Conservation (phyloP, 768 basidiomycete species). For the Leccinum aurantiacum region DNA sequence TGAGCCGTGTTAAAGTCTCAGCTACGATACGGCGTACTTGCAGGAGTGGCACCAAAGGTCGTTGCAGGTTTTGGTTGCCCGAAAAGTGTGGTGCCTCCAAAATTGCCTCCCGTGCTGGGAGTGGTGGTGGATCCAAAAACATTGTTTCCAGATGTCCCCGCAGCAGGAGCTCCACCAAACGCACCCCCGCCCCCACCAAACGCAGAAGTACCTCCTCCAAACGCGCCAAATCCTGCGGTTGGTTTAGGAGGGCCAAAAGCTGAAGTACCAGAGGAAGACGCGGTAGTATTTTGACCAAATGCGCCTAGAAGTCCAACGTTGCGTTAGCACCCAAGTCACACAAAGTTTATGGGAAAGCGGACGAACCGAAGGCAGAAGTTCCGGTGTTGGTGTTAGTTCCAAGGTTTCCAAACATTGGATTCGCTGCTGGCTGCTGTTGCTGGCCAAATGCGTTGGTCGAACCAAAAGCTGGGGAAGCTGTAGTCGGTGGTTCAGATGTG, state of each 20-base stretch:
- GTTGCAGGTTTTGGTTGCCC: slow-evolving; percentile 51
- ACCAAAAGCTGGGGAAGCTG: slow-evolving; percentile 59
- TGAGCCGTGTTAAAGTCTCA: slow-evolving; percentile 12
- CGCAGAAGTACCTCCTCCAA: slow-evolving; percentile 54
- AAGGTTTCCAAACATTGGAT: slow-evolving; percentile 80
- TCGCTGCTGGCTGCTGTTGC: slow-evolving; percentile 65
- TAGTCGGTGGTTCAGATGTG: slow-evolving; percentile 24
- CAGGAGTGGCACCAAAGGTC: slow-evolving; percentile 42
- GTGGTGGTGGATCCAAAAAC: slow-evolving; percentile 36
- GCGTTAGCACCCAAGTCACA: slow-evolving; percentile 4
- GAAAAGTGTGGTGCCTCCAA: slow-evolving; percentile 54
- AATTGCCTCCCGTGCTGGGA: slow-evolving; percentile 34
- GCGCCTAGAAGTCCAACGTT: slow-evolving; percentile 30
- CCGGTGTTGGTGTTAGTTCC: slow-evolving; percentile 33
- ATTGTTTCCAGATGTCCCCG: slow-evolving; percentile 33
- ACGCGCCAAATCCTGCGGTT: slow-evolving; percentile 72
- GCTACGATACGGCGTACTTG: slow-evolving; percentile 26
- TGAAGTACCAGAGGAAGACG: slow-evolving; percentile 38
- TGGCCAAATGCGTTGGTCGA: slow-evolving; percentile 59
- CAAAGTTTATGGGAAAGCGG: slow-evolving; percentile 3
- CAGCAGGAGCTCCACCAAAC: slow-evolving; percentile 39
- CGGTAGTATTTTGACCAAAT: slow-evolving; percentile 41
- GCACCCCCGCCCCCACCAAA: slow-evolving; percentile 47
- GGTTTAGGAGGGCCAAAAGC: slow-evolving; percentile 72
- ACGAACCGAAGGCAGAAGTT: slow-evolving; percentile 39